Conservation (phyloP, 768 basidiomycete species). For the Tubosaeta brunneosetosa region DNA sequence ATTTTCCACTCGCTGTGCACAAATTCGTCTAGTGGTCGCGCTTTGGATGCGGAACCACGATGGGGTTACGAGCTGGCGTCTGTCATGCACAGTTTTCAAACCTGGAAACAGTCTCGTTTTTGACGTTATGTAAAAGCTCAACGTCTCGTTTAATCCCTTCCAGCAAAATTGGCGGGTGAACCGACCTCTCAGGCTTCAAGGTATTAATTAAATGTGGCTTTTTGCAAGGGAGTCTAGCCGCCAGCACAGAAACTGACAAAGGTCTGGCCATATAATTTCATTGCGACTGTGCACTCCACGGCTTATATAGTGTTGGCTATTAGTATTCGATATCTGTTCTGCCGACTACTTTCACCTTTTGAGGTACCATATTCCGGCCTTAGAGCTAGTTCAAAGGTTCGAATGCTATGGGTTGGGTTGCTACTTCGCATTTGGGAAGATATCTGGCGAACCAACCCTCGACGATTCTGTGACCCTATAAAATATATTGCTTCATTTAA, state of each 20-base stretch:
- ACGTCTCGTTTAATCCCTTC: constrained; percentile 44
- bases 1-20: constrained; percentile 56
- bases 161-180: constrained; percentile 43
- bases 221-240: constrained; percentile 38
- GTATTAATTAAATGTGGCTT: constrained; percentile 9
- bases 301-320: no score
- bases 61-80: not conserved
- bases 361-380: no score
- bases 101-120: constrained; percentile 31
- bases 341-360: no score
- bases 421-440: no score
- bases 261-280: not conserved
- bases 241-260: constrained; percentile 41
- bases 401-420: no score
- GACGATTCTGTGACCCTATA: no score
- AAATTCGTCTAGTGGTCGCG: constrained; percentile 20
- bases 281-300: no score
- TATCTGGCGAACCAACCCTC: no score
- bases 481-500: no score
- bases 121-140: constrained; percentile 41
- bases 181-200: not conserved
- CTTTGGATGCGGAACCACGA: not conserved
- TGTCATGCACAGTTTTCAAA: constrained; percentile 30
- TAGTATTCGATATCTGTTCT: no score
- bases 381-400: no score